Conservation (phyloP, 2,329 filamentous ascomycete species). For the Paraphoma sp. region DNA sequence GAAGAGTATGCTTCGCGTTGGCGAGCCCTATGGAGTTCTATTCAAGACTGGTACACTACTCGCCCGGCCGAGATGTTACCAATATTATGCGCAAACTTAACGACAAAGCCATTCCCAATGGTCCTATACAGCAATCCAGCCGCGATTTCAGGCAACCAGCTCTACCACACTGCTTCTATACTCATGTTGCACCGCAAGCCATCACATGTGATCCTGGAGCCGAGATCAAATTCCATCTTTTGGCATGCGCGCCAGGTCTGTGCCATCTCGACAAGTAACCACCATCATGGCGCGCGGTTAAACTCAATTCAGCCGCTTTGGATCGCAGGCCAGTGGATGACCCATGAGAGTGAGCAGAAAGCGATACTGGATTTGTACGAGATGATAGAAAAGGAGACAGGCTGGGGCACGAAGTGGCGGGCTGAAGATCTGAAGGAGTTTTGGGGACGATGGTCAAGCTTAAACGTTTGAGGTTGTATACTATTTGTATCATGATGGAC, state of each 20-base stretch:
- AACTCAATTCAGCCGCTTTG: slow-evolving; percentile 66
- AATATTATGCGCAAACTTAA: slow-evolving; percentile 52
- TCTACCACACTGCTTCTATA: slow-evolving; percentile 64
- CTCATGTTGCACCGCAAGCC: slow-evolving; percentile 55
- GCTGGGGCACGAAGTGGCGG: slow-evolving; percentile 63
- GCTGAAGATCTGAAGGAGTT: slow-evolving; percentile 57
- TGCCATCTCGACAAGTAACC: slow-evolving; percentile 63
- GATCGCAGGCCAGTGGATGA: slow-evolving; percentile 62
- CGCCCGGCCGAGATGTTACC: slow-evolving; percentile 58
- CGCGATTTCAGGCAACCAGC: slow-evolving; percentile 64
- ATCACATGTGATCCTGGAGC: slow-evolving; percentile 34
- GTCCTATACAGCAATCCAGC: slow-evolving; percentile 62
- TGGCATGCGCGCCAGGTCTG: slow-evolving; percentile 65
- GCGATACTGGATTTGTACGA: slow-evolving; percentile 54
- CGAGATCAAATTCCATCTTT: slow-evolving; percentile 50
- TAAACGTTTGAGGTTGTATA: neutral
- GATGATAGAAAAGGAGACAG: slow-evolving; percentile 59
- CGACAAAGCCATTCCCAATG: slow-evolving; percentile 52
- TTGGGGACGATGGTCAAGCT: slow-evolving; percentile 17
- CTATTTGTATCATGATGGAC: neutral
- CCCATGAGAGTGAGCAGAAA: slow-evolving; percentile 55
- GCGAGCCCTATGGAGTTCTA: slow-evolving; percentile 57
- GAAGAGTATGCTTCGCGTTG: slow-evolving; percentile 55
- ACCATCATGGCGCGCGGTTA: slow-evolving; percentile 62
- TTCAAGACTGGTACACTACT: slow-evolving; percentile 57